A percentile compares a stretch with the other conserved stretches of the same genome.
phyloP scores from a whole-genome alignment of 1,284 basidiomycete species.

The Anthracocystis walkeri region DNA sequence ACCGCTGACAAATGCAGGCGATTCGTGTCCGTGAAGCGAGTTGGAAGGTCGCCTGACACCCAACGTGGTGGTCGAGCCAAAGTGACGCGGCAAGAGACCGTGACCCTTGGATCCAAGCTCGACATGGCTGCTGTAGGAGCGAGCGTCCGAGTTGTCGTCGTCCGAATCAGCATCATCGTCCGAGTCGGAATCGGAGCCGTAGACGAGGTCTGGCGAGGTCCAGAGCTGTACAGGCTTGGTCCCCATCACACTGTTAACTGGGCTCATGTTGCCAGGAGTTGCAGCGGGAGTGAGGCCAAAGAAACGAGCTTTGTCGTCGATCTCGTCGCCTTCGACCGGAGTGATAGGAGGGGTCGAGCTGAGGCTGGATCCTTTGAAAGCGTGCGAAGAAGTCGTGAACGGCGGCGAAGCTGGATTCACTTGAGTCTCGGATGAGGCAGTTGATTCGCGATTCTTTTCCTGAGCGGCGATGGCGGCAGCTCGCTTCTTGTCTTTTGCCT shows the following conservation, averaged over 20 bases:
- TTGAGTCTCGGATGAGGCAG: slow-evolving; percentile 6
- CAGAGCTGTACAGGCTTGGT: slow-evolving; percentile 40
- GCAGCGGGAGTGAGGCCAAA: slow-evolving; percentile 15
- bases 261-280: slow-evolving; percentile 28
- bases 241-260: neutral
- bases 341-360: slow-evolving; percentile 17
- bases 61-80: slow-evolving; percentile 23
- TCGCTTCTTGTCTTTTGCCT: slow-evolving; percentile 47
- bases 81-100: slow-evolving; percentile 23
- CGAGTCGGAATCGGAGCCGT: slow-evolving; percentile 40
- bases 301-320: slow-evolving; percentile 35
- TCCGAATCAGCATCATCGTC: slow-evolving; percentile 27
- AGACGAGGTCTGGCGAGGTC: slow-evolving; percentile 49
- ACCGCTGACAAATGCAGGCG: slow-evolving; percentile 19
- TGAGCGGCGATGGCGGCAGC: slow-evolving; percentile 38
- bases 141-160: slow-evolving; percentile 22
- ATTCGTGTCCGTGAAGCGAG: slow-evolving; percentile 17
- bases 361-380: slow-evolving; percentile 7
- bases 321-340: slow-evolving; percentile 23
- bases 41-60: neutral
- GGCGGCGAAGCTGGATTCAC: slow-evolving; percentile 11
- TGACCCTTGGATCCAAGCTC: slow-evolving; percentile 13
- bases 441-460: slow-evolving; percentile 19
- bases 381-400: slow-evolving; percentile 12
- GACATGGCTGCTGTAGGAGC: slow-evolving; percentile 22